A percentile compares a stretch with the other conserved stretches of the same genome.
These are phyloP conservation scores for Yamadazyma membranifaciens DNA, from an alignment of 1,139 yeast genomes.

Conservation along the genomic window DNA sequence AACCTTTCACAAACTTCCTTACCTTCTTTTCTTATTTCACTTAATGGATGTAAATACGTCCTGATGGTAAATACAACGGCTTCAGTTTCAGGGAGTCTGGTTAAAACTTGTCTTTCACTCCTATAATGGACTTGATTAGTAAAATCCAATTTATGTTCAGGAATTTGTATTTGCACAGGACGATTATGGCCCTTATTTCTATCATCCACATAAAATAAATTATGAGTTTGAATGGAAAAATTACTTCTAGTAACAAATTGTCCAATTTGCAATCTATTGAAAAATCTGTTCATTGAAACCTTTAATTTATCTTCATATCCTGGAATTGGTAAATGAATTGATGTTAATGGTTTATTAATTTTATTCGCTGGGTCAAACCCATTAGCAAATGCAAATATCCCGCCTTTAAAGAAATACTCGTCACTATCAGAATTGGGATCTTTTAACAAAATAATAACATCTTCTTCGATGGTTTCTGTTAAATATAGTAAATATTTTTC, in stretches of 20 bases:
- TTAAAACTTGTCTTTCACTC: constrained; percentile 60
- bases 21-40: constrained; percentile 53
- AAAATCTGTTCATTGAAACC: constrained; percentile 61
- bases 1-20: constrained; percentile 38
- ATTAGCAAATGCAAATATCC: constrained; percentile 68
- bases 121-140: constrained; percentile 53
- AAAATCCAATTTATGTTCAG: constrained; percentile 51
- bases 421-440: constrained; percentile 46
- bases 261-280: constrained; percentile 47
- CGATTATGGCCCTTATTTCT: constrained; percentile 48
- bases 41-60: constrained; percentile 65
- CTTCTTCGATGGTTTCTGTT: constrained; percentile 61
- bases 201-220: constrained; percentile 48
- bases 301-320: constrained; percentile 54
- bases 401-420: constrained; percentile 65
- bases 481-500: constrained; percentile 41
- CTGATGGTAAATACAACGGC: constrained; percentile 60
- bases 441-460: constrained; percentile 55
- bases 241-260: constrained; percentile 59
- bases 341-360: constrained; percentile 52
- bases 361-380: constrained; percentile 67
- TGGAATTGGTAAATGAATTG: constrained; percentile 64
- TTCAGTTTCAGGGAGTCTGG: constrained; percentile 53
- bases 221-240: constrained; percentile 62
- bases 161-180: constrained; percentile 19